Base-by-base conservation (phyloP, 2,329 filamentous ascomycete genomes). In the Fusarium musae region DNA sequence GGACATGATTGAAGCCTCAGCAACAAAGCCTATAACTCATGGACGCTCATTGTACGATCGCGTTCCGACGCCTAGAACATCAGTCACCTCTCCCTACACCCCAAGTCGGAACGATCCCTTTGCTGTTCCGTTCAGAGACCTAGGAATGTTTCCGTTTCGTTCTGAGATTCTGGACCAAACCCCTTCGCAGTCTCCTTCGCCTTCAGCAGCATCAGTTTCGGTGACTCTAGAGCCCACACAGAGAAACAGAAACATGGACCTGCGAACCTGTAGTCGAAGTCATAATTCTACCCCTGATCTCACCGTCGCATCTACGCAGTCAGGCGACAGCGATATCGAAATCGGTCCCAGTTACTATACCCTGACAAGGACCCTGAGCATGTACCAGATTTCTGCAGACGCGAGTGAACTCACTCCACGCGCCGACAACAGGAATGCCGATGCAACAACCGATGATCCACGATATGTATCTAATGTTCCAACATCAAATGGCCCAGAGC, bases 281-380 rank as follows among this genome's bases (percentile, higher is more conserved):
- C 54, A 44, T 16, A 15, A 26, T 30, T 19, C 37, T 26, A 72
- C 58, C 50, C 69, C 63, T 58, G 52, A 40, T 16, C 63, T 72
- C 21, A 64, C 68, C n/a, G 42, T 39, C 36, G 63, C 58, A 46
- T 72, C 63, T 23, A 68, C 59, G 30, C 37, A 28, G 13, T 69
- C 63, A 37, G 26, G 23, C 34, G 44, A 32, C 26, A 69, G 54
- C 36, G 46, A 59, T 56, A 44, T 47, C 16, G 68, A 64, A 53
- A 16, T 39, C 21, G 30, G 13, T 30, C 43, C 26, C 21, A 21
- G 44, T 40, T 44, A 49, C 37, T 32, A 49, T 37, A 36, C 34
- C 37, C 36, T 30, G 26, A 21, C n/a, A 36, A 34, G 28, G 32
- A 19, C 54, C 49, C 28, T 34, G 16, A 69, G 37, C 54, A 49